phyloP scores from a whole-genome alignment of 805 yeast species.

The Candida dajiaensis region DNA sequence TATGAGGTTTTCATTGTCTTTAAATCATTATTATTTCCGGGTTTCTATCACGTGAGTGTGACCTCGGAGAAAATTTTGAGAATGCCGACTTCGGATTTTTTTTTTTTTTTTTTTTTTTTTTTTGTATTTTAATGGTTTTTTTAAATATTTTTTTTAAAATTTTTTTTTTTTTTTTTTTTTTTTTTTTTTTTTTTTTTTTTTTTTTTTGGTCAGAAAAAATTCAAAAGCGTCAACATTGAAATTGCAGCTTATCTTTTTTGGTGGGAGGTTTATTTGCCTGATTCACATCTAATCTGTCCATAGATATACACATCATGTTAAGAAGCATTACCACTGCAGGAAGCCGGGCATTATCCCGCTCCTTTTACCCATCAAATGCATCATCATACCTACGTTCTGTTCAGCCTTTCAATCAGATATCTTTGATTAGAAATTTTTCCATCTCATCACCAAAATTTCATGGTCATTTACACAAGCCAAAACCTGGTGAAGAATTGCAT shows the following conservation, averaged over 20 bases:
- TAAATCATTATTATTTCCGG: no score
- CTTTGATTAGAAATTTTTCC: constrained; percentile 25
- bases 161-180: no score
- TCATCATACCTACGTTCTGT: background rate
- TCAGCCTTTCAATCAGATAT: constrained; percentile 11
- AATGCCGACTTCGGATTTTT: background rate
- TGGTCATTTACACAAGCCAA: constrained; percentile 87
- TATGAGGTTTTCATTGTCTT: no score
- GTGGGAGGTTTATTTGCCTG: constrained; percentile 1
- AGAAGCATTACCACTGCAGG: constrained; percentile 1
- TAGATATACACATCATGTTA: background rate
- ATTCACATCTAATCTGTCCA: background rate
- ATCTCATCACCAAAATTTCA: constrained; percentile 34
- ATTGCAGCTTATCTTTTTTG: background rate
- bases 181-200: no score
- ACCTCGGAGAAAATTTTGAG: background rate
- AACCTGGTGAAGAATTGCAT: constrained; percentile 85
- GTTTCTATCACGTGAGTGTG: background rate
- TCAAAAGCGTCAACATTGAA: background rate
- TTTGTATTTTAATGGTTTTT: no score
- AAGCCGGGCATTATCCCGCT: background rate
- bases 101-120: no score
- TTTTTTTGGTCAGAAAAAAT: no score
- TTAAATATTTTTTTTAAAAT: no score
- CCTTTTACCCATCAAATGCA: background rate